phyloP scores from a whole-genome alignment of 78 protist species.

The Paulinella micropora region DNA sequence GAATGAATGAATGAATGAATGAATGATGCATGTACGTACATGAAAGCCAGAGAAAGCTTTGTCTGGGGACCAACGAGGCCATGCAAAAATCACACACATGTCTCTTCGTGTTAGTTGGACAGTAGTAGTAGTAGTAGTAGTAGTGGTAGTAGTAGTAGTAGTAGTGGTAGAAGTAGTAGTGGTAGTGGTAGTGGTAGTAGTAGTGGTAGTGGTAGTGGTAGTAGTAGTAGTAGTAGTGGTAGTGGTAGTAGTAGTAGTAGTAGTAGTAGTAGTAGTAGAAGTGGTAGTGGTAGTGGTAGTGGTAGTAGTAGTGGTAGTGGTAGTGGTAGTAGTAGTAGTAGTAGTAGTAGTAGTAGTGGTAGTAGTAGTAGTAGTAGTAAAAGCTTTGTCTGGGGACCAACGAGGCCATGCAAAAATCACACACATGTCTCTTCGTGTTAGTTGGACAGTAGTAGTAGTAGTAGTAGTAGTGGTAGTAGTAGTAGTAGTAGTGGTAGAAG shows the following conservation, averaged over 20 bases:
- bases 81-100: too few species aligned
- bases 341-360: not conserved
- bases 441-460: too few species aligned
- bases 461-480: not conserved
- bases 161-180: not conserved
- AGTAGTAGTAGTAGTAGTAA: not conserved
- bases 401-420: too few species aligned
- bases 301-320: not conserved
- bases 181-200: not conserved
- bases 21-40: too few species aligned
- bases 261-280: not conserved
- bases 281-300: not conserved
- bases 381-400: too few species aligned
- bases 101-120: too few species aligned
- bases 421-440: too few species aligned
- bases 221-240: not conserved
- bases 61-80: too few species aligned
- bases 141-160: not conserved
- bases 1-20: too few species aligned
- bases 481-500: not conserved
- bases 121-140: not conserved
- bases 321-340: not conserved
- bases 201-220: not conserved
- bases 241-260: not conserved
- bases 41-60: too few species aligned